Conservation (phyloP, 225 moss, liverwort and hornwort species). For the Marchantia paleacea region DNA sequence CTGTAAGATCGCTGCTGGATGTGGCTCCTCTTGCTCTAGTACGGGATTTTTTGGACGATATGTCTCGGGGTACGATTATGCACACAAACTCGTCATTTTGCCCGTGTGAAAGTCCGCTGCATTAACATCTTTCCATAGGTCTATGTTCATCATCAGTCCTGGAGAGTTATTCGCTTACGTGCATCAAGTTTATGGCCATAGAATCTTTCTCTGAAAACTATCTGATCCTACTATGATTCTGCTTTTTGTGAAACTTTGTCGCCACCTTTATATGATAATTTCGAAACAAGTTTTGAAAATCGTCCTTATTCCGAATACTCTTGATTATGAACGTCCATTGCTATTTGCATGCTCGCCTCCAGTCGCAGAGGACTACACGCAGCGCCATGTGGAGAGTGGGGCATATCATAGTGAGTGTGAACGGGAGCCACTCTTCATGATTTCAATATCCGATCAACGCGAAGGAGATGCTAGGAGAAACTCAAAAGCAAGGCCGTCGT, state of each 20-base stretch:
- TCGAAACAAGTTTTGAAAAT: too few species aligned
- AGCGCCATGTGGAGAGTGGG: slow-evolving; percentile 52
- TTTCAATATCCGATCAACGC: slow-evolving; percentile 32
- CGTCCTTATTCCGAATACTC: background rate
- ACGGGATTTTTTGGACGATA: slow-evolving; percentile 53
- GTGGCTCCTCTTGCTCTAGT: slow-evolving; percentile 79
- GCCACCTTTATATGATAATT: too few species aligned
- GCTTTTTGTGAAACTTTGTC: too few species aligned
- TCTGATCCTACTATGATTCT: too few species aligned
- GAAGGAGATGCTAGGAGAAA: slow-evolving; percentile 25
- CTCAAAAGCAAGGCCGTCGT: slow-evolving; percentile 9
- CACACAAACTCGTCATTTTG: too few species aligned
- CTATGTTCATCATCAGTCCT: background rate
- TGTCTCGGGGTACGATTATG: slow-evolving; percentile 49
- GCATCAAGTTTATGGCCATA: background rate
- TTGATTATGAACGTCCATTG: background rate
- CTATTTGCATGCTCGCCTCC: slow-evolving; percentile 1
- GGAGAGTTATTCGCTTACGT: background rate
- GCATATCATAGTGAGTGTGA: slow-evolving; percentile 37
- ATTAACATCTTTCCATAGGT: background rate
- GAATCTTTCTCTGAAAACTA: too few species aligned
- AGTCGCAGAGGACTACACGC: slow-evolving; percentile 68
- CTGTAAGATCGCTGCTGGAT: slow-evolving; percentile 83
- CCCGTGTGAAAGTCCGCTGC: too few species aligned
- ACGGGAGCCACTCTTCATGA: slow-evolving; percentile 62